A percentile compares a stretch with the other conserved stretches of the same genome.
phyloP scores from a whole-genome alignment of 495 filamentous ascomycete species.

The Penicillium angulare region DNA sequence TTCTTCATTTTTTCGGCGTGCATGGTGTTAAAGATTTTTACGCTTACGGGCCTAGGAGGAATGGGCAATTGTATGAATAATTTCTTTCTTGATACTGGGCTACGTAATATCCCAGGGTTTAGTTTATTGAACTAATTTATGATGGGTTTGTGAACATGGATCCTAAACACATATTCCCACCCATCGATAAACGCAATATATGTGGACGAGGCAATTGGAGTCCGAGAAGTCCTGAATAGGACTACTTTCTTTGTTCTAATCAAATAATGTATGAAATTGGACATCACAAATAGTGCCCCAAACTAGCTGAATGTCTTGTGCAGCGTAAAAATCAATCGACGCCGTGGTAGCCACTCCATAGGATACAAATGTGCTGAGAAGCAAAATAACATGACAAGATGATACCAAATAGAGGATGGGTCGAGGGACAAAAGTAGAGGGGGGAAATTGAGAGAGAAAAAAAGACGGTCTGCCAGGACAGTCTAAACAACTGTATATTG shows the following conservation, averaged over 20 bases:
- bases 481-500: background rate
- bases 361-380: slow-evolving; percentile 23
- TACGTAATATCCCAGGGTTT: background rate
- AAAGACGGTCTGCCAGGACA: slow-evolving; percentile 4
- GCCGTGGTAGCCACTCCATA: slow-evolving; percentile 29
- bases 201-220: background rate
- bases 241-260: slow-evolving; percentile 19
- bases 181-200: background rate
- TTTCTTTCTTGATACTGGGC: background rate
- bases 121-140: background rate
- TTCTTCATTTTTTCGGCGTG: background rate
- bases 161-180: background rate
- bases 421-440: slow-evolving; percentile 17
- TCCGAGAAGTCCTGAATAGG: background rate
- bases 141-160: slow-evolving; percentile 17
- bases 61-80: slow-evolving; percentile 24
- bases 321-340: slow-evolving; percentile 22
- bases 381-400: slow-evolving; percentile 6
- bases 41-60: background rate
- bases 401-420: slow-evolving; percentile 4
- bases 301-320: slow-evolving; percentile 17
- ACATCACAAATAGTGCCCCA: slow-evolving; percentile 12
- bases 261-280: background rate
- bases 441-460: no score
- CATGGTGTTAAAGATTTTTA: background rate